These are phyloP conservation scores for Talaromyces trachyspermus DNA, from an alignment of 495 filamentous ascomycete species.

Conservation along the genomic window DNA sequence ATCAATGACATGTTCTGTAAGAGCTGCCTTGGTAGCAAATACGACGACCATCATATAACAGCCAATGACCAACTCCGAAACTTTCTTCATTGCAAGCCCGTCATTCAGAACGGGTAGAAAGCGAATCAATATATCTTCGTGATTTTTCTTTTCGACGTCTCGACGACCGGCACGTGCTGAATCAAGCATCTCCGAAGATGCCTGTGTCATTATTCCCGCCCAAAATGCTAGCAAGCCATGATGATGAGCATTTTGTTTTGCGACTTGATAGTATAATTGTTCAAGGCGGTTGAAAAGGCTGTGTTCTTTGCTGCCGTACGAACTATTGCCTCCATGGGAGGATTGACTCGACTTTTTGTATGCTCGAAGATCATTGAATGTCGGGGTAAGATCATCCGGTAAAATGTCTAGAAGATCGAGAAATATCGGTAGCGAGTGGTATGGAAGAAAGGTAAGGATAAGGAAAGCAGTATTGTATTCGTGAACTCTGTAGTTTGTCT, in stretches of 20 bases:
- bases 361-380: conserved; percentile 78
- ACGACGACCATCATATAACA: conserved; percentile 87
- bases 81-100: conserved; percentile 61
- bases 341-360: conserved; percentile 70
- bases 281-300: conserved; percentile 62
- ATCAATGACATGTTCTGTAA: conserved; percentile 66
- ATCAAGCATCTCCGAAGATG: conserved; percentile 72
- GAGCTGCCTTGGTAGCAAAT: conserved; percentile 68
- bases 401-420: conserved; percentile 75
- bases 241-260: conserved; percentile 60
- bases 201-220: conserved; percentile 75
- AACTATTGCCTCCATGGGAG: conserved; percentile 71
- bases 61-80: conserved; percentile 69
- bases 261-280: conserved; percentile 61
- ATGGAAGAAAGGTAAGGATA: conserved; percentile 86
- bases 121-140: conserved; percentile 69
- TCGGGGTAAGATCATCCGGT: conserved; percentile 58
- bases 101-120: conserved; percentile 71
- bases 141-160: conserved; percentile 59
- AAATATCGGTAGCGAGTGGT: conserved; percentile 76
- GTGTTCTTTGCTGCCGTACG: conserved; percentile 68
- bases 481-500: conserved; percentile 58
- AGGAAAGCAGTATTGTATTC: conserved; percentile 77
- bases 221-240: conserved; percentile 78
- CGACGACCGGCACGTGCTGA: conserved; percentile 60